Conservation (phyloP, 192 early-diverging fungal species). For the Gonapodya prolifera region DNA sequence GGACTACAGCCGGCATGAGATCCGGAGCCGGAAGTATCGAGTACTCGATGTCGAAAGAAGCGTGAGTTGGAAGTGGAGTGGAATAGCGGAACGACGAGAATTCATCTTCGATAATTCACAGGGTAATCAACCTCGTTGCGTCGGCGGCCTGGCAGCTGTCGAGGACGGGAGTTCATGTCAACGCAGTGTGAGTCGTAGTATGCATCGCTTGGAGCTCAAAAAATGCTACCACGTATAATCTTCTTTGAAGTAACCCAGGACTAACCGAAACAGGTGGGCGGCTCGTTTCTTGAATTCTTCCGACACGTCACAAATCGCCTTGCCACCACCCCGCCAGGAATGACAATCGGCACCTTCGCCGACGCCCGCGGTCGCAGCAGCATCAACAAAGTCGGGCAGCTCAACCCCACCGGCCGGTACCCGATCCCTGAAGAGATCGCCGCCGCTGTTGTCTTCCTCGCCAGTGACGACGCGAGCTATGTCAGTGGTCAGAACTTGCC, state of each 20-base stretch:
- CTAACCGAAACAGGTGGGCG: constrained; percentile 26
- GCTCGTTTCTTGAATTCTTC: not conserved
- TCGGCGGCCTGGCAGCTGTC: constrained; percentile 21
- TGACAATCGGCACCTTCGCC: constrained; percentile 32
- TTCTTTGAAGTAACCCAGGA: too few species aligned
- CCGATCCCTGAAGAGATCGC: constrained; percentile 21
- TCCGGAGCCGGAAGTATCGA: constrained; percentile 21
- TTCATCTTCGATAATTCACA: not conserved
- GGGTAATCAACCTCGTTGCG: constrained; percentile 29
- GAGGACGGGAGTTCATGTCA: constrained; percentile 30
- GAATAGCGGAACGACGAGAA: not conserved
- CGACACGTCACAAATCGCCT: not conserved
- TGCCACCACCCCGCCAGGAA: constrained; percentile 3
- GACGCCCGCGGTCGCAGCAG: constrained; percentile 22
- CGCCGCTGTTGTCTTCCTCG: constrained; percentile 27
- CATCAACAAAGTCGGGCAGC: constrained; percentile 29
- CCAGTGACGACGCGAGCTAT: constrained; percentile 32
- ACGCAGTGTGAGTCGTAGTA: too few species aligned
- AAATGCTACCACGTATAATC: too few species aligned
- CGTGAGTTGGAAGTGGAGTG: constrained; percentile 9
- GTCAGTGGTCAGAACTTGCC: constrained; percentile 32
- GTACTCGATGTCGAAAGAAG: constrained; percentile 41
- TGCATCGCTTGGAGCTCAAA: too few species aligned
- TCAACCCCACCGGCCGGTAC: constrained; percentile 22
- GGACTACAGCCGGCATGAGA: constrained; percentile 12